Conservation (phyloP, 495 filamentous ascomycete genomes). For the Tuber umbilicatum region DNA sequence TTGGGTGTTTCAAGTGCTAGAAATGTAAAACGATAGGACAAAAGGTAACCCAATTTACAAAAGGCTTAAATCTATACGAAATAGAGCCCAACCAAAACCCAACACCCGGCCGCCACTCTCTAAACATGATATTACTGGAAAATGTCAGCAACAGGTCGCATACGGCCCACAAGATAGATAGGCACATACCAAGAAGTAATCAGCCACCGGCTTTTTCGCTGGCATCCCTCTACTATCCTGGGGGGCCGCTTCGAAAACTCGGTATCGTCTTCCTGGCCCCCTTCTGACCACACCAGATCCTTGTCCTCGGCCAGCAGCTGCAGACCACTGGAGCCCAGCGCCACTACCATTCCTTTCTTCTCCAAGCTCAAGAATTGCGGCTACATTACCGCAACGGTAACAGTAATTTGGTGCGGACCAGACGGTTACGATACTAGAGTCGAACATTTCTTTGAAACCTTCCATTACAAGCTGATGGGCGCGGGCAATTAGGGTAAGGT, state of each 20-base stretch:
- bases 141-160: background rate
- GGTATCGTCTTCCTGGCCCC: constrained; percentile 83
- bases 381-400: constrained; percentile 95
- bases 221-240: constrained; percentile 97
- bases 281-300: constrained; percentile 46
- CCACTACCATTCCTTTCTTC: constrained; percentile 59
- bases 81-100: background rate
- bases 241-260: constrained; percentile 93
- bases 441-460: constrained; percentile 99
- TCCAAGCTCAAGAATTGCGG: constrained; percentile 84
- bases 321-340: constrained; percentile 26
- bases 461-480: constrained; percentile 99
- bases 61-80: background rate
- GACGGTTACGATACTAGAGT: constrained; percentile 87
- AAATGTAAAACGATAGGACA: background rate
- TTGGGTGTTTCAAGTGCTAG: background rate
- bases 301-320: constrained; percentile 25
- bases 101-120: background rate
- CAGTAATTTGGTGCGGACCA: constrained; percentile 98
- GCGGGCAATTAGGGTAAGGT: constrained; percentile 81
- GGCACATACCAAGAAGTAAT: constrained; percentile 69
- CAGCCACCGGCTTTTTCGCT: constrained; percentile 94
- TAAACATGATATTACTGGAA: constrained; percentile 2
- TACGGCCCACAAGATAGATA: background rate
- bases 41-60: background rate